phyloP scores from a whole-genome alignment of 331 rosid species.

The Acacia concinna region DNA sequence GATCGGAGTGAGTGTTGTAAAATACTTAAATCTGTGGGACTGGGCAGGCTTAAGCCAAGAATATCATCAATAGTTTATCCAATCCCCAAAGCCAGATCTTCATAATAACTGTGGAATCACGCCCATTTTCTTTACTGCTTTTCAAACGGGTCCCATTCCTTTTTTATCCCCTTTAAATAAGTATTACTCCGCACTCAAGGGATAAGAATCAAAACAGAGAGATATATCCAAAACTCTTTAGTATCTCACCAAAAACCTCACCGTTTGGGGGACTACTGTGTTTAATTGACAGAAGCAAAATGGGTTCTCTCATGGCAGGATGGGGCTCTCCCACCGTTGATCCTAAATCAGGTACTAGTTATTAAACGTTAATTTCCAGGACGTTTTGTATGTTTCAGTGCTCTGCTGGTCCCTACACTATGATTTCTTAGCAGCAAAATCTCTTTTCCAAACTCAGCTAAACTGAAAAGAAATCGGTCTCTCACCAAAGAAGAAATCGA shows the following conservation, averaged over 20 bases:
- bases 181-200: neutral
- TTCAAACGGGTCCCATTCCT: neutral
- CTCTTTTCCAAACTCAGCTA: conserved; percentile 25
- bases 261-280: neutral
- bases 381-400: neutral
- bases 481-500: conserved; percentile 65
- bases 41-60: conserved; percentile 1
- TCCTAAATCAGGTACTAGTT: conserved; percentile 50
- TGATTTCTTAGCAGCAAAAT: neutral
- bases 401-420: neutral
- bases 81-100: neutral
- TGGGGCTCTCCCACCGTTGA: conserved; percentile 53
- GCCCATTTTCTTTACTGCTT: neutral
- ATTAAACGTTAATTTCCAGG: neutral
- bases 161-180: neutral
- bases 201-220: conserved; percentile 10
- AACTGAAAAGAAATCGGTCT: conserved; percentile 47
- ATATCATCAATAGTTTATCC: neutral
- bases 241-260: neutral
- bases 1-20: neutral
- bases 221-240: neutral
- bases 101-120: neutral
- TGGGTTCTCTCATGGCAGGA: conserved; percentile 88
- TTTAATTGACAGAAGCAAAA: conserved; percentile 17
- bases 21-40: conserved; percentile 4